Evolutionary conservation across 257 asterid genomes (phyloP).

Genomic region (Schizonepeta tenuifolia): DNA sequence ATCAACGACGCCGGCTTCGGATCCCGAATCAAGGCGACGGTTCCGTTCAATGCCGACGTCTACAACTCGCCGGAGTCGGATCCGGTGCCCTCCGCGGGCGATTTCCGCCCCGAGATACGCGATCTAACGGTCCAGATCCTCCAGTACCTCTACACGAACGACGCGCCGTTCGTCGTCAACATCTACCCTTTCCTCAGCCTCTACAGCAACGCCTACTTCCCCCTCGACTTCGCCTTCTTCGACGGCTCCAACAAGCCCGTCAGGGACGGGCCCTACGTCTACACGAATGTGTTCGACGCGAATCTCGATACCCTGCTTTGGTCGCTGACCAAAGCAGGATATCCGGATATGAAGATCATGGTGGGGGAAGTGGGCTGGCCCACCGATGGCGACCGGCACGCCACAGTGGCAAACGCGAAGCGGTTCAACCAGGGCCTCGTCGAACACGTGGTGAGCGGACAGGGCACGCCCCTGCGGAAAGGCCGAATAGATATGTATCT

Average conservation of each 20-base stretch:
- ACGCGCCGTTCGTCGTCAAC: slow-evolving; percentile 86
- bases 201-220: slow-evolving; percentile 70
- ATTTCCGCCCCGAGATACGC: slow-evolving; percentile 82
- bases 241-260: slow-evolving; percentile 68
- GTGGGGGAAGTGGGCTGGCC: slow-evolving; percentile 99
- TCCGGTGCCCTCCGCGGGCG: slow-evolving; percentile 90
- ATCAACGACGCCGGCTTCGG: slow-evolving; percentile 75
- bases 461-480: slow-evolving; percentile 78
- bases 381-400: slow-evolving; percentile 77
- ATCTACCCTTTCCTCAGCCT: slow-evolving; percentile 90
- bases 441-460: slow-evolving; percentile 63
- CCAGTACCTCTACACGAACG: slow-evolving; percentile 62
- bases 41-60: slow-evolving; percentile 88
- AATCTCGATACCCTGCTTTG: slow-evolving; percentile 80
- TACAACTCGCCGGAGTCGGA: slow-evolving; percentile 83
- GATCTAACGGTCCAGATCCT: slow-evolving; percentile 68
- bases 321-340: slow-evolving; percentile 75
- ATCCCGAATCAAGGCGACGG: slow-evolving; percentile 64
- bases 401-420: slow-evolving; percentile 55
- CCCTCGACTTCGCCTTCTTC: slow-evolving; percentile 82
- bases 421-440: slow-evolving; percentile 83
- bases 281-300: slow-evolving; percentile 91
- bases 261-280: slow-evolving; percentile 55
- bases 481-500: slow-evolving; percentile 65
- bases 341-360: slow-evolving; percentile 72